Base-by-base conservation (phyloP, 1,284 basidiomycete genomes). In the Cutaneotrichosporon daszewskae region DNA sequence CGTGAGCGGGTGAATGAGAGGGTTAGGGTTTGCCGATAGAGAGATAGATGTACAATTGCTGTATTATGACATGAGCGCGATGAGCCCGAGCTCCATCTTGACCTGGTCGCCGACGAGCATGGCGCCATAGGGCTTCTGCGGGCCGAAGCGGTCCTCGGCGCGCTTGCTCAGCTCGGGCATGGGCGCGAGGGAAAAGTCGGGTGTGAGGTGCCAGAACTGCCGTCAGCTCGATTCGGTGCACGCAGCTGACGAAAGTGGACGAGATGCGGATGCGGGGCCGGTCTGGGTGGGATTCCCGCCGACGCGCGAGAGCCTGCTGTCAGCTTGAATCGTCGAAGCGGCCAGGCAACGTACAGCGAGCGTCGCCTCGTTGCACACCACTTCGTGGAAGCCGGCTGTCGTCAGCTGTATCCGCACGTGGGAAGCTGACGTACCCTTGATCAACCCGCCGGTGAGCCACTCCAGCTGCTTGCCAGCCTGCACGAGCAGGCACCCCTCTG, bases 401-500 rank as follows among this genome's bases (percentile, higher is more conserved):
- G 28, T 59, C 51, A 25, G 64, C 28, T 34, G 12, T 1, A 20
- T 7, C 4, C 9, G 3, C 5, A n/a, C 16, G 12, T 12, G 14
- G 14, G n/a, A 8, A 37, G n/a, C 51, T 19, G 27, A 66, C 66
- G 17, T 33, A 68, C 68, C 89, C 59, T 86, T 86, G 62, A 95
- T 80, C 16, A 91, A 71, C 0, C 89, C 89, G 6, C 85, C 88
- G 16, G 81, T 85, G 40, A 91, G 72, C 71, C 91, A 87, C 64
- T 94, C 89, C 8, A 94, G 77, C 63, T 94, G 89, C 67, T 89
- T 92, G 32, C 88, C 90, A 3, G 89, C 88, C 69, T 95, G 89
- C 0, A 92, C 73, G 14, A 76, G 57, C n/a, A 76, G 54, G 53
- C 69, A 71, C 5, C 74, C 79, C 0, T 80, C 72, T 0, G 83